Conservation (phyloP, 352 stramenopile genomes). For the Pythium inflatum region DNA sequence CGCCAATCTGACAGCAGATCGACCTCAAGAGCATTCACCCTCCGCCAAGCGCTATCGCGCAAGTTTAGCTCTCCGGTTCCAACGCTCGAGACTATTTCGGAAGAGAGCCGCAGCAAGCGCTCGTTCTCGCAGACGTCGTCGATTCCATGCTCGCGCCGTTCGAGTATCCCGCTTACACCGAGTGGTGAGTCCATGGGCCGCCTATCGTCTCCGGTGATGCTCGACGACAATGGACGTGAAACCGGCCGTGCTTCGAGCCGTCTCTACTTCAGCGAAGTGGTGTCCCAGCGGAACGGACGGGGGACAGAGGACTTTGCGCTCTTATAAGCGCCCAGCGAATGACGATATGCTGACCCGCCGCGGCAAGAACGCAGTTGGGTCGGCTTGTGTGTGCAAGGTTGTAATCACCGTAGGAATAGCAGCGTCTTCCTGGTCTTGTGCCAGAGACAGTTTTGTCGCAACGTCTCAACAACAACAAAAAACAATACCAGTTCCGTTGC, state of each 20-base stretch:
- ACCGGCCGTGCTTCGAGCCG: slow-evolving; percentile 50
- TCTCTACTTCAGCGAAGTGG: slow-evolving; percentile 74
- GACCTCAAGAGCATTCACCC: no score
- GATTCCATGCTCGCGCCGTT: slow-evolving; percentile 20
- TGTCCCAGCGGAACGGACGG: slow-evolving; percentile 44
- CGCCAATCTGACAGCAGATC: background rate
- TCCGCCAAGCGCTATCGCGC: slow-evolving; percentile 7
- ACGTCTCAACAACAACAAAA: background rate
- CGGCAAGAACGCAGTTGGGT: no score
- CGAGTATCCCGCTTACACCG: slow-evolving; percentile 17
- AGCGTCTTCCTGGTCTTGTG: background rate
- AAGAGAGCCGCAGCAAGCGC: slow-evolving; percentile 22
- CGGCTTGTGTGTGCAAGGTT: slow-evolving; percentile 5
- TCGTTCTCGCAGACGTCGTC: slow-evolving; percentile 28
- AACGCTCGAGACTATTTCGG: slow-evolving; percentile 14
- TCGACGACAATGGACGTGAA: slow-evolving; percentile 36
- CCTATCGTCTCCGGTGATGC: slow-evolving; percentile 53
- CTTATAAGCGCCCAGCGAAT: slow-evolving; percentile 39
- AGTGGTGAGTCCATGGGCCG: slow-evolving; percentile 29
- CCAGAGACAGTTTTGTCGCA: slow-evolving; percentile 19
- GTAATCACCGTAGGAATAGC: slow-evolving; percentile 15
- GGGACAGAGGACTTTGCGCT: slow-evolving; percentile 60
- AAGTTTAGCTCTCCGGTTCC: slow-evolving; percentile 33
- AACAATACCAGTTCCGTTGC: no score
- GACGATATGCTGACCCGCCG: background rate